Percentiles rank a stretch among this genome's conserved stretches.
These are phyloP conservation scores for Penicillium cinerascens DNA, from an alignment of 495 filamentous ascomycete species.

Conservation along the genomic window DNA sequence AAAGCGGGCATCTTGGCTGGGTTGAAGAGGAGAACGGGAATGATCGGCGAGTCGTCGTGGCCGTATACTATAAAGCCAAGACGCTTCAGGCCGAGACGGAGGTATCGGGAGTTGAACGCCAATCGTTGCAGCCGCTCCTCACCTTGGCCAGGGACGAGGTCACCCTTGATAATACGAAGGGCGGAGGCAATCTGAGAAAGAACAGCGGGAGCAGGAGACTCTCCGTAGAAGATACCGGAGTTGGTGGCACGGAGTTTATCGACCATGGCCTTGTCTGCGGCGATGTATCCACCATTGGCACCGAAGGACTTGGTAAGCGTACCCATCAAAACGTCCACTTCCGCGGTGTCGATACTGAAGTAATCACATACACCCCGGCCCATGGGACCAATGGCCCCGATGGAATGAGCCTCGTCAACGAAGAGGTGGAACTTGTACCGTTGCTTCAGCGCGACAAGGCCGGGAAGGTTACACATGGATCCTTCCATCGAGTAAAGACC, in stretches of 20 bases:
- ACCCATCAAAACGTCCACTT: slow-evolving; percentile 96
- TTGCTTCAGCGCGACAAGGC: slow-evolving; percentile 77
- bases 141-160: slow-evolving; percentile 83
- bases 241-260: slow-evolving; percentile 84
- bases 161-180: slow-evolving; percentile 82
- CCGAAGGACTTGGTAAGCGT: slow-evolving; percentile 98
- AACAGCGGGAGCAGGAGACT: slow-evolving; percentile 81
- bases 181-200: slow-evolving; percentile 83
- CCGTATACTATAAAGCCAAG: slow-evolving; percentile 96
- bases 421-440: slow-evolving; percentile 97
- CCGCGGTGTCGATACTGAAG: slow-evolving; percentile 80
- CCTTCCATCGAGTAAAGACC: slow-evolving; percentile 99
- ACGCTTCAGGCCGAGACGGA: slow-evolving; percentile 92
- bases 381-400: slow-evolving; percentile 83
- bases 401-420: slow-evolving; percentile 94
- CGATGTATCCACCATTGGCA: slow-evolving; percentile 95
- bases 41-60: slow-evolving; percentile 96
- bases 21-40: slow-evolving; percentile 90
- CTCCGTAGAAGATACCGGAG: slow-evolving; percentile 81
- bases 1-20: slow-evolving; percentile 98
- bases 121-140: slow-evolving; percentile 94
- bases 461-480: slow-evolving; percentile 94
- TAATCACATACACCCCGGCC: slow-evolving; percentile 99
- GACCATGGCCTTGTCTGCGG: slow-evolving; percentile 85
- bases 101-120: slow-evolving; percentile 97